phyloP scores from a whole-genome alignment of 2,329 filamentous ascomycete species.

The Xylaria arbuscula region DNA sequence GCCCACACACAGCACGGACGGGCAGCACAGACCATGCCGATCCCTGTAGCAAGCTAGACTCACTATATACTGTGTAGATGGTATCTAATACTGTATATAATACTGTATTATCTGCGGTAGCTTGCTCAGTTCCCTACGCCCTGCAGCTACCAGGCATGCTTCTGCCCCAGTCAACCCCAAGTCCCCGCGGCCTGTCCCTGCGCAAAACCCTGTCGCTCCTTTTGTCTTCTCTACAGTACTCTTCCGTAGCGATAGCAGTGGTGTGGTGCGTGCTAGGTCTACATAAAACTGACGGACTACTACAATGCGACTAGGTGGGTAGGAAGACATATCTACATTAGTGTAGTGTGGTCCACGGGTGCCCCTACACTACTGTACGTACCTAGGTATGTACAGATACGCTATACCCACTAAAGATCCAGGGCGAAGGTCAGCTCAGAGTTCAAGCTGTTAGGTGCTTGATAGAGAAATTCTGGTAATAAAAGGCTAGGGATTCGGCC shows the following conservation, averaged over 20 bases:
- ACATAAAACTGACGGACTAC: neutral
- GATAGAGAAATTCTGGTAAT: conserved; percentile 16
- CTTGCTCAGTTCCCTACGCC: neutral
- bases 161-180: conserved; percentile 15
- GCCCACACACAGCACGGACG: conserved; percentile 22
- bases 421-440: conserved; percentile 10
- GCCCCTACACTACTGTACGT: neutral
- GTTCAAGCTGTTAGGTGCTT: neutral
- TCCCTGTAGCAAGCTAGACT: neutral
- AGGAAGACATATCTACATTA: no score
- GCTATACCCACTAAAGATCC: conserved; percentile 1
- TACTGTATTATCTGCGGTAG: neutral
- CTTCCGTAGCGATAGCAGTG: neutral
- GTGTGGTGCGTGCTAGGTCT: neutral
- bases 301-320: neutral
- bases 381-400: neutral
- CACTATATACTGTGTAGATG: neutral
- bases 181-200: conserved; percentile 19
- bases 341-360: no score
- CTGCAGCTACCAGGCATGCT: conserved; percentile 16
- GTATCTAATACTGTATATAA: neutral
- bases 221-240: neutral
- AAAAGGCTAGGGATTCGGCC: conserved; percentile 13
- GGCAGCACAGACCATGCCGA: conserved; percentile 27
- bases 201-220: conserved; percentile 9